A percentile compares a stretch with the other conserved stretches of the same genome.
These are phyloP conservation scores for Metschnikowia borealis DNA, from an alignment of 805 yeast species.

Conservation along the genomic window DNA sequence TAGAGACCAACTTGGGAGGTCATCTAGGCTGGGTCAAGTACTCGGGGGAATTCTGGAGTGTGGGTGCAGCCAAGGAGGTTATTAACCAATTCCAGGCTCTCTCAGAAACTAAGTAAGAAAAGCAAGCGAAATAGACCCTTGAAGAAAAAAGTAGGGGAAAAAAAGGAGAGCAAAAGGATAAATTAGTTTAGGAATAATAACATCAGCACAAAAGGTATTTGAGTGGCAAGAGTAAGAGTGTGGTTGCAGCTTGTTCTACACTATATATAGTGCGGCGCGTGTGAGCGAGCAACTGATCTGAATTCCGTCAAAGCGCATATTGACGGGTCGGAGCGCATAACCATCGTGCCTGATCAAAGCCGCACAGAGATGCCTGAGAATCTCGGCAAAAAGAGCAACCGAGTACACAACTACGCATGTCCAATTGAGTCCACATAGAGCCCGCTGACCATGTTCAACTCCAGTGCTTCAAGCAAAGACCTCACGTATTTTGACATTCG, in stretches of 20 bases:
- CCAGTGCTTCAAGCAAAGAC: slow-evolving; percentile 11
- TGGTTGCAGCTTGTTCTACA: neutral
- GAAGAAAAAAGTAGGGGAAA: no score
- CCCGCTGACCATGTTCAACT: neutral
- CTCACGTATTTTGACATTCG: slow-evolving; percentile 36
- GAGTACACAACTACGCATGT: neutral
- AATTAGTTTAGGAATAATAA: no score
- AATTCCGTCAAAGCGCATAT: neutral
- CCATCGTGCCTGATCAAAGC: neutral
- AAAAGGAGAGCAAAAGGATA: no score
- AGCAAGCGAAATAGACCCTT: no score
- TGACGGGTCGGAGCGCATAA: neutral
- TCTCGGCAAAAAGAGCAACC: slow-evolving; percentile 2
- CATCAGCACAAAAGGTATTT: no score
- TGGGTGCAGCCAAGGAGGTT: slow-evolving; percentile 34
- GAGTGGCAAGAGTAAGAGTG: no score
- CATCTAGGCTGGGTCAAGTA: slow-evolving; percentile 75
- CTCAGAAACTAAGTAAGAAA: neutral
- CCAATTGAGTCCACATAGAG: neutral
- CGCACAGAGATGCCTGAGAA: neutral
- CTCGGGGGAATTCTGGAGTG: slow-evolving; percentile 62
- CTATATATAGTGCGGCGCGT: neutral
- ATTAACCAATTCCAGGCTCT: slow-evolving; percentile 21
- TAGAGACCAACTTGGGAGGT: slow-evolving; percentile 69
- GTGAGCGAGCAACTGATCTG: neutral